Evolutionary conservation across 1,139 yeast genomes (phyloP).

Genomic region (Geotrichum restrictum): DNA sequence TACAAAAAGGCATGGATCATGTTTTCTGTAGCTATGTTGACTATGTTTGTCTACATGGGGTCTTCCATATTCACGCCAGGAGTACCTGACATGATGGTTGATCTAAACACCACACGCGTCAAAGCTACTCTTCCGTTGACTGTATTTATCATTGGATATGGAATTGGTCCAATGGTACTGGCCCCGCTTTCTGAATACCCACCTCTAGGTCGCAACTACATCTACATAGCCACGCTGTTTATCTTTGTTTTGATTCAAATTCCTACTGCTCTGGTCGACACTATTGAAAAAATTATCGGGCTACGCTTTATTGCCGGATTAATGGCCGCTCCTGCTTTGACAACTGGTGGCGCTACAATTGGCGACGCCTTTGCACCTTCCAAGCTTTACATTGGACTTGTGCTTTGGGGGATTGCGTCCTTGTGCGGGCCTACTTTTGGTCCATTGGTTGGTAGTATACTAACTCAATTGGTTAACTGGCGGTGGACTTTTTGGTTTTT

Average conservation of each 20-base stretch:
- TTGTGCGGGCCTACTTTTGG: slow-evolving; percentile 63
- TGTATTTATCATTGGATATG: slow-evolving; percentile 55
- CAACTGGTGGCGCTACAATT: slow-evolving; percentile 83
- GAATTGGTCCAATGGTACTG: slow-evolving; percentile 52
- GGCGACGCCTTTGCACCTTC: slow-evolving; percentile 47
- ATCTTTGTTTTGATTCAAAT: slow-evolving; percentile 56
- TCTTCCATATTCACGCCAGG: slow-evolving; percentile 63
- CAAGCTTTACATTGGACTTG: slow-evolving; percentile 41
- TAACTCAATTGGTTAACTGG: slow-evolving; percentile 37
- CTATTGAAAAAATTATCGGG: slow-evolving; percentile 50
- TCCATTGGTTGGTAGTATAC: slow-evolving; percentile 63
- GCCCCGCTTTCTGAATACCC: slow-evolving; percentile 55
- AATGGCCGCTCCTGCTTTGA: slow-evolving; percentile 77
- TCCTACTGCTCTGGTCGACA: slow-evolving; percentile 46
- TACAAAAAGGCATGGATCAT: slow-evolving; percentile 42
- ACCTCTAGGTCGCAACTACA: slow-evolving; percentile 50
- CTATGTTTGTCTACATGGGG: slow-evolving; percentile 56
- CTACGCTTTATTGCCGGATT: slow-evolving; percentile 77
- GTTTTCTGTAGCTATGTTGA: slow-evolving; percentile 45
- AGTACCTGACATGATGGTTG: slow-evolving; percentile 41
- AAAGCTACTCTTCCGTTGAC: slow-evolving; percentile 51
- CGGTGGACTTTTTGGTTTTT: slow-evolving; percentile 48
- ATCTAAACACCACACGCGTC: slow-evolving; percentile 45
- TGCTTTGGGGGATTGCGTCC: slow-evolving; percentile 51
- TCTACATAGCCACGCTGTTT: slow-evolving; percentile 53